Evolutionary conservation across 176 grass and related monocot species (phyloP).

Genomic region (Paspalum vaginatum): DNA sequence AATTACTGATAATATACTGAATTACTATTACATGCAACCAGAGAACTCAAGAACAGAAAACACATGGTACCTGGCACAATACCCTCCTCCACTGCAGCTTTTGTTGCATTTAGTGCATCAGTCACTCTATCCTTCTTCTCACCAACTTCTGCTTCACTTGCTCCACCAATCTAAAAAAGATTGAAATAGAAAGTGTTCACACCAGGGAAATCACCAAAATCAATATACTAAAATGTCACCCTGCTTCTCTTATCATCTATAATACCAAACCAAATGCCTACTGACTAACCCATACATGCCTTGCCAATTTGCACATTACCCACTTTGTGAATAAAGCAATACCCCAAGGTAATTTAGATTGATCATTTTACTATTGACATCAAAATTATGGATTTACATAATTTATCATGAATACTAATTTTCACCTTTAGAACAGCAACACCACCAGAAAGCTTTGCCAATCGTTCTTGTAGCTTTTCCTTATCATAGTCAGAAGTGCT

Average conservation of each 20-base stretch:
- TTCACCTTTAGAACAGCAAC: constrained; percentile 69
- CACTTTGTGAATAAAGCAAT: not conserved
- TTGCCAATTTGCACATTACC: not conserved
- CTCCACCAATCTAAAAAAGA: constrained; percentile 85
- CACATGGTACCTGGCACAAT: constrained; percentile 71
- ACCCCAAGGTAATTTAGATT: not conserved
- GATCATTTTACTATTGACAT: not conserved
- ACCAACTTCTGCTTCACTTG: constrained; percentile 87
- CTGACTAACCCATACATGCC: not conserved
- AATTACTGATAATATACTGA: too few relatives aligned
- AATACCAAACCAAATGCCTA: not conserved
- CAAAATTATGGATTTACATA: not conserved
- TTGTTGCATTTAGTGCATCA: constrained; percentile 94
- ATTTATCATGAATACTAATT: not conserved
- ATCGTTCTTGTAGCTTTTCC: constrained; percentile 63
- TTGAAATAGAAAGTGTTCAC: constrained; percentile 25
- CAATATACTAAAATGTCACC: not conserved
- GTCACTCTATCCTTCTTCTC: constrained; percentile 97
- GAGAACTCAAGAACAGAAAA: not conserved
- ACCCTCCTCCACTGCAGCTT: constrained; percentile 98
- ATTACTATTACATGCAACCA: not conserved
- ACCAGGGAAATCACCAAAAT: not conserved
- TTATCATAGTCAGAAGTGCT: constrained; percentile 68
- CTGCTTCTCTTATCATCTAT: not conserved
- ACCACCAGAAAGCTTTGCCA: constrained; percentile 75